Evolutionary conservation across 2,329 filamentous ascomycete genomes (phyloP), one percentile per base, ranked within the genome.

Genomic region (Dothidotthia symphoricarpi): DNA sequence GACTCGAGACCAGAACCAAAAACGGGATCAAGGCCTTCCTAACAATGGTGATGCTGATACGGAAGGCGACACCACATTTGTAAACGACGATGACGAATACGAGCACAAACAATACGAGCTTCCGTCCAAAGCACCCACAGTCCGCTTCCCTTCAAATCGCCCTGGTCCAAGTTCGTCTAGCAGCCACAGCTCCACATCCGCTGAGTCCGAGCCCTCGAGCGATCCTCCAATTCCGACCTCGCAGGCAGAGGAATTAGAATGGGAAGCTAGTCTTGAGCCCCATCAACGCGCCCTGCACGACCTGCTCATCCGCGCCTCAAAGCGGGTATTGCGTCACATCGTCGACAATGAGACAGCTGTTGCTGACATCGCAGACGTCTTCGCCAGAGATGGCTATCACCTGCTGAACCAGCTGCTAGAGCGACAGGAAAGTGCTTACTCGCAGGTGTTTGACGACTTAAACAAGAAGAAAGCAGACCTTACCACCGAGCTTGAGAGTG

Each of bases 321-420:
- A 75, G 59, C 61, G 61, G 13, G 63, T 78, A 8, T 50, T 71
- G 7, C 66, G 55, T 1, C 67, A 75, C 38, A 64, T 79, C 13
- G 61, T 74, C 7, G 64, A 70, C n/a, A 67, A 70, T 29, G 74
- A 75, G 47, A 64, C 63, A 3, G 69, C 68, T 1, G 63, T 75
- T 16, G 56, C 54, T 3, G 63, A 71, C 17, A 68, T 75, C 16
- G 51, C 75, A 3, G 61, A 68, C 6, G 67, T 65, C 16, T 78
- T 73, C 46, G 63, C 60, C 24, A 54, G 63, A 19, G 69, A 73
- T 33, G 72, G 70, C 28, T 45, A 67, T 43, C 60, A 55, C n/a
- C 47, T 76, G 14, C 51, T 78, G 7, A 57, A 71, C 24, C 54
- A 68, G 14, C 55, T 76, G 13, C 61, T 70, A 31, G 41, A 66